Evolutionary conservation across 2,329 filamentous ascomycete species (phyloP).

Genomic region (Aspergillus sp.): DNA sequence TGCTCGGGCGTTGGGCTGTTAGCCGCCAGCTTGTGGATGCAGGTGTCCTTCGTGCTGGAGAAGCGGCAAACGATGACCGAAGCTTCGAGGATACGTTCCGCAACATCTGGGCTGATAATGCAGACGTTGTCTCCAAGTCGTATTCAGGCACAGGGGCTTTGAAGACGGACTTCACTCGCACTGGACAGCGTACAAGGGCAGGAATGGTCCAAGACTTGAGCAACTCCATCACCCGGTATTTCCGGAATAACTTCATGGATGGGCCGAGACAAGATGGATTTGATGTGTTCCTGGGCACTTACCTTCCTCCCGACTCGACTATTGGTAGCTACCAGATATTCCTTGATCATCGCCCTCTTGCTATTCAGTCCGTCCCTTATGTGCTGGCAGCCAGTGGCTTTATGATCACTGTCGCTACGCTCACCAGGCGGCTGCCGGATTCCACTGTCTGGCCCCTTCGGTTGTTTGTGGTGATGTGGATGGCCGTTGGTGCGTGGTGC

Average conservation of each 20-base stretch:
- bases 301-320: slow-evolving; percentile 63
- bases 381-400: slow-evolving; percentile 78
- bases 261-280: slow-evolving; percentile 92
- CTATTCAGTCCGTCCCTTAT: slow-evolving; percentile 92
- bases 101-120: slow-evolving; percentile 97
- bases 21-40: slow-evolving; percentile 81
- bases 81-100: slow-evolving; percentile 87
- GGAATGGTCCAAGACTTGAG: slow-evolving; percentile 79
- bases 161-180: slow-evolving; percentile 97
- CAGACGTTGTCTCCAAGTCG: slow-evolving; percentile 82
- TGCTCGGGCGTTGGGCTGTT: slow-evolving; percentile 82
- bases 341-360: slow-evolving; percentile 70
- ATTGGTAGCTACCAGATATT: slow-evolving; percentile 68
- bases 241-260: slow-evolving; percentile 88
- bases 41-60: slow-evolving; percentile 65
- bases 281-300: slow-evolving; percentile 83
- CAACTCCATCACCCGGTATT: slow-evolving; percentile 81
- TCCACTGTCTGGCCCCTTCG: slow-evolving; percentile 71
- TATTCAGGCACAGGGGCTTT: slow-evolving; percentile 95
- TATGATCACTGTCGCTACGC: slow-evolving; percentile 64
- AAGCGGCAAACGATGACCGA: slow-evolving; percentile 68
- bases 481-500: slow-evolving; percentile 60
- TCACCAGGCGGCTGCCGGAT: slow-evolving; percentile 62
- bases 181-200: slow-evolving; percentile 74
- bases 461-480: slow-evolving; percentile 71